A percentile compares a stretch with the other conserved stretches of the same genome.
These are phyloP conservation scores for Lactifluus rugatus DNA, from an alignment of 768 basidiomycete genomes.

Conservation along the genomic window DNA sequence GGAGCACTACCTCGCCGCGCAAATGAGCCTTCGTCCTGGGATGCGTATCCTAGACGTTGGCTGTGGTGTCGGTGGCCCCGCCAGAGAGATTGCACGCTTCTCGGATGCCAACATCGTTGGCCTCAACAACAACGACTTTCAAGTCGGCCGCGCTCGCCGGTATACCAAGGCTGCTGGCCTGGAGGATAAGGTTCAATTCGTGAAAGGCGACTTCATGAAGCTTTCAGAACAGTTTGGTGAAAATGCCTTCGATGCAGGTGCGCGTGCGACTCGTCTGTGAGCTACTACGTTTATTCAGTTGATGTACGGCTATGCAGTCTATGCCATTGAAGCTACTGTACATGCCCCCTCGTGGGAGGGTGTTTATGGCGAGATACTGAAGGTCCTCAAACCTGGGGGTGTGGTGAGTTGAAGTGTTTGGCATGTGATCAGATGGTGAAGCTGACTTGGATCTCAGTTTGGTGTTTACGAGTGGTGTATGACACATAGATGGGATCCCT, in stretches of 20 bases:
- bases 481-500: constrained; percentile 93
- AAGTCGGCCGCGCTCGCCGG: constrained; percentile 73
- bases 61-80: constrained; percentile 96
- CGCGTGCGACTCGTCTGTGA: constrained; percentile 21
- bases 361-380: too few relatives aligned
- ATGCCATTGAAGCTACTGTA: constrained; percentile 96
- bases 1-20: constrained; percentile 90
- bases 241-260: constrained; percentile 89
- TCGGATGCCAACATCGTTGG: constrained; percentile 77
- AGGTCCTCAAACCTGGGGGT: too few relatives aligned
- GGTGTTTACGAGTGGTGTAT: constrained; percentile 99
- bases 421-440: background rate
- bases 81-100: constrained; percentile 89
- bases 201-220: constrained; percentile 96
- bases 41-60: constrained; percentile 98
- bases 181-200: constrained; percentile 67
- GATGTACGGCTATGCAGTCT: constrained; percentile 42
- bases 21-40: constrained; percentile 76
- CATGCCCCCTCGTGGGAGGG: constrained; percentile 96
- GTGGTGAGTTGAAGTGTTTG: constrained; percentile 61
- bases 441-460: constrained; percentile 62
- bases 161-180: constrained; percentile 75
- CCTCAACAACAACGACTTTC: constrained; percentile 95
- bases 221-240: constrained; percentile 85
- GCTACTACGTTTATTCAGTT: background rate